Evolutionary conservation across 169 alveolate genomes (phyloP).

Genomic region (Perkinsus chesapeaki): DNA sequence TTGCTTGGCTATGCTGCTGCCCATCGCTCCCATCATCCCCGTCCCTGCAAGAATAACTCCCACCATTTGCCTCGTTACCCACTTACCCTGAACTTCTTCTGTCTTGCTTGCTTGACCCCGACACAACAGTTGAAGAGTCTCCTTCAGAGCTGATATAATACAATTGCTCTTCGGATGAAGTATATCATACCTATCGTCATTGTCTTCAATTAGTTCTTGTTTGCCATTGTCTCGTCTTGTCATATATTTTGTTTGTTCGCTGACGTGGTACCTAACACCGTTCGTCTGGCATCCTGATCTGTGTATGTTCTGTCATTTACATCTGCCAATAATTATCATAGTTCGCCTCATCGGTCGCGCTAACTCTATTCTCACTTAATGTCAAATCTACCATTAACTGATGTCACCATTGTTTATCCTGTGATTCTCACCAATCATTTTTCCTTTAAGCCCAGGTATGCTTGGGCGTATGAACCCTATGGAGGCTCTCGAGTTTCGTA

Average conservation of each 20-base stretch:
- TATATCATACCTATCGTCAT: background rate
- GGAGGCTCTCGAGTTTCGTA: background rate
- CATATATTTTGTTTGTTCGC: background rate
- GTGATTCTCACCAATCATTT: background rate
- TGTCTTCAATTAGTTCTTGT: background rate
- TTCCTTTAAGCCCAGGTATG: background rate
- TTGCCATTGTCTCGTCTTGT: background rate
- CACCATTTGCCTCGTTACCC: too few species aligned
- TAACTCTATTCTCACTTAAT: too few species aligned
- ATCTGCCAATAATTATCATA: background rate
- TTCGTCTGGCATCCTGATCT: background rate
- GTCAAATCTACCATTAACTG: too few species aligned
- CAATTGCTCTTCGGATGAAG: too few species aligned
- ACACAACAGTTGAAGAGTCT: too few species aligned
- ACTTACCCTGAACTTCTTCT: too few species aligned
- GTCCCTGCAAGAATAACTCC: too few species aligned
- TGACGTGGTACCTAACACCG: background rate
- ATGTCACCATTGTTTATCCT: too few species aligned
- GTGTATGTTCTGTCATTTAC: background rate
- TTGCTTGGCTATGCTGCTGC: too few species aligned
- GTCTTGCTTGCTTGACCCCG: too few species aligned
- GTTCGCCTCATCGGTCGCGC: background rate
- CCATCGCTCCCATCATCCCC: too few species aligned
- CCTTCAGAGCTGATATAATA: too few species aligned
- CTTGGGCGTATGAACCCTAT: background rate